Conservation (phyloP, 2,329 filamentous ascomycete species). For the Cylindrodendrum hubeiense region DNA sequence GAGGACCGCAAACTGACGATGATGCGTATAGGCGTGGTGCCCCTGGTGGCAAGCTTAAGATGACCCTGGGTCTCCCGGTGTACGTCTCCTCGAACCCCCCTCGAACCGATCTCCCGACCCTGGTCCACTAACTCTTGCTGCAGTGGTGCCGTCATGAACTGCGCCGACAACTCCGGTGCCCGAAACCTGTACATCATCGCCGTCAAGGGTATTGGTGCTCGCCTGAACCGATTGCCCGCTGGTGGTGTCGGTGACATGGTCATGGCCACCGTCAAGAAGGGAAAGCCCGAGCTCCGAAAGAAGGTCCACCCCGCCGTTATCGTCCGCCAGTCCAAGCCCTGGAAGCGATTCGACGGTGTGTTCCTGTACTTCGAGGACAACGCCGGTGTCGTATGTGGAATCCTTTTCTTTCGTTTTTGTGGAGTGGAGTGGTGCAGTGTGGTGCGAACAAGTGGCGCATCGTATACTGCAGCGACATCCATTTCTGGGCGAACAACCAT, state of each 20-base stretch:
- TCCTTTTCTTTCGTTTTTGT: background rate
- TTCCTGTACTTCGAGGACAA: conserved; percentile 99
- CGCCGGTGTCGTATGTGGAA: conserved; percentile 89
- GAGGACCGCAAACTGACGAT: conserved; percentile 49
- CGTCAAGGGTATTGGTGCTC: conserved; percentile 98
- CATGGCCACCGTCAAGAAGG: conserved; percentile 99
- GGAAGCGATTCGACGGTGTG: conserved; percentile 98
- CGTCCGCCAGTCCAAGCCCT: conserved; percentile 98
- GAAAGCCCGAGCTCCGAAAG: conserved; percentile 99
- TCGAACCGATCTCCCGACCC: conserved; percentile 22
- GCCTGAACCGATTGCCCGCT: conserved; percentile 96
- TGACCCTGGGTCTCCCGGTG: conserved; percentile 99
- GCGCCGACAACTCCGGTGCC: conserved; percentile 98
- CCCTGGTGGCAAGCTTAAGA: conserved; percentile 99
- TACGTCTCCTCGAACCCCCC: conserved; percentile 65
- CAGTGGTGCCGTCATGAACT: conserved; percentile 99
- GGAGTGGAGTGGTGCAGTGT: background rate
- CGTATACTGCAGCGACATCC: background rate
- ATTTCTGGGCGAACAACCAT: background rate
- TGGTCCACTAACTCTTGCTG: conserved; percentile 38
- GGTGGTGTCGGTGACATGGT: conserved; percentile 99
- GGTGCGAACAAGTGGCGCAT: background rate
- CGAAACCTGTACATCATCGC: conserved; percentile 99
- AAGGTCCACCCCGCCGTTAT: conserved; percentile 99
- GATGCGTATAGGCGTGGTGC: conserved; percentile 76